Evolutionary conservation across 306 rosid species (phyloP), one percentile per base, ranked within the genome.

Genomic region (Fagus crenata): DNA sequence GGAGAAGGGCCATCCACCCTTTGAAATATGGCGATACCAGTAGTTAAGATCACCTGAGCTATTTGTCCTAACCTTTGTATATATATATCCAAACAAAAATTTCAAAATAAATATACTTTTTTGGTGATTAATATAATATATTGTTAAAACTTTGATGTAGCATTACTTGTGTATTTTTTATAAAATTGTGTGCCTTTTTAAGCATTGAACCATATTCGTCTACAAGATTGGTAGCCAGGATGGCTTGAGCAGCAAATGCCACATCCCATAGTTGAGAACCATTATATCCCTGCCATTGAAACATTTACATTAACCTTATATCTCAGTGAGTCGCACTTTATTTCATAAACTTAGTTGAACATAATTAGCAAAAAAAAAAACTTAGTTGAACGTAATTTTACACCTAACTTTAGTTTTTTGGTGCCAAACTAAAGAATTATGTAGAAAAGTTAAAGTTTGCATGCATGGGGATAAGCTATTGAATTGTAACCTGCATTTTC

Each of bases 1-100:
- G 28, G 97, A 90, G 86, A 93, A 90, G 70, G 92, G 81, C 92
- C 93, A 93, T 42, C 92, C 96, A 22, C 96, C 97, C 80, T 88
- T 93, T 0, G 85, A 71, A 40, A 82, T 84, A 78, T 89, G 96
- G 22, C 97, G 91, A 58, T 85, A 85, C 92, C 92, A 86, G 7
- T 77, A 0, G 59, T 80, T 85, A n/a, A 42, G 72, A 71, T 90
- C 53, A 9, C 85, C 89, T 41, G 53, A 63, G 70, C 86, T 84
- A 39, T 90, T 75, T 80, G 5, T 70, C 71, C 43, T 80, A 18
- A 87, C 76, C 93, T 91, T 74, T 60, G 28, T 22, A 22, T 22
- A 22, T 22, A 22, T 22, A 74, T 55, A 54, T 0, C 31, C 70
- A 56, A 56, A 2, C 51, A 49, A 28, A 32, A 49, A 15, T 58